These are phyloP conservation scores for Pyronema domesticum DNA, from an alignment of 495 filamentous ascomycete species.

Conservation along the genomic window DNA sequence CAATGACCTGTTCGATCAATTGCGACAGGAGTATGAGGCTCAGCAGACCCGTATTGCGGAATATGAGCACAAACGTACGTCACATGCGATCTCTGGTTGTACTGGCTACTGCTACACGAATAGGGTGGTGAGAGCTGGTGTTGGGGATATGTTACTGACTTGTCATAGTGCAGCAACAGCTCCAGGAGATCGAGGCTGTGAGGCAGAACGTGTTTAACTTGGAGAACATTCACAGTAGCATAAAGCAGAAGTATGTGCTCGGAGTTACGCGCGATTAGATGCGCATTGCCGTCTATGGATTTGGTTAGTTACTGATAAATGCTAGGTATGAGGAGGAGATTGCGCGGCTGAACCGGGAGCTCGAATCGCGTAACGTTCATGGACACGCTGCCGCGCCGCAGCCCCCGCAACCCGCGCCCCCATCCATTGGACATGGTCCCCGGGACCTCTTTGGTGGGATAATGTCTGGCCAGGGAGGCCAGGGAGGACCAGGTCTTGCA, in stretches of 20 bases:
- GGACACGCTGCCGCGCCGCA: conserved; percentile 46
- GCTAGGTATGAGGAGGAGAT: conserved; percentile 91
- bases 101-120: not conserved
- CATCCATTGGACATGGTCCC: conserved; percentile 75
- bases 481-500: conserved; percentile 68
- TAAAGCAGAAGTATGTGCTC: conserved; percentile 68
- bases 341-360: conserved; percentile 62
- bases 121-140: not conserved
- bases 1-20: conserved; percentile 75
- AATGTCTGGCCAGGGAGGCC: conserved; percentile 76
- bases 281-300: not conserved
- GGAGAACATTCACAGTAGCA: conserved; percentile 65
- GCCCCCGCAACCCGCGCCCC: conserved; percentile 55
- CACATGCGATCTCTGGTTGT: conserved; percentile 4
- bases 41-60: conserved; percentile 58
- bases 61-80: conserved; percentile 82
- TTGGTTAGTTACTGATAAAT: not conserved
- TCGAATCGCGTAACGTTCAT: conserved; percentile 63
- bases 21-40: conserved; percentile 76
- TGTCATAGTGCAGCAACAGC: conserved; percentile 59
- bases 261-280: conserved; percentile 5
- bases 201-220: conserved; percentile 77
- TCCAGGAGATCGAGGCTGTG: conserved; percentile 84
- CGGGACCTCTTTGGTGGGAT: conserved; percentile 88
- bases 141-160: not conserved